These are phyloP conservation scores for Coemansia sp. DNA, from an alignment of 192 early-diverging fungal species.

Conservation along the genomic window DNA sequence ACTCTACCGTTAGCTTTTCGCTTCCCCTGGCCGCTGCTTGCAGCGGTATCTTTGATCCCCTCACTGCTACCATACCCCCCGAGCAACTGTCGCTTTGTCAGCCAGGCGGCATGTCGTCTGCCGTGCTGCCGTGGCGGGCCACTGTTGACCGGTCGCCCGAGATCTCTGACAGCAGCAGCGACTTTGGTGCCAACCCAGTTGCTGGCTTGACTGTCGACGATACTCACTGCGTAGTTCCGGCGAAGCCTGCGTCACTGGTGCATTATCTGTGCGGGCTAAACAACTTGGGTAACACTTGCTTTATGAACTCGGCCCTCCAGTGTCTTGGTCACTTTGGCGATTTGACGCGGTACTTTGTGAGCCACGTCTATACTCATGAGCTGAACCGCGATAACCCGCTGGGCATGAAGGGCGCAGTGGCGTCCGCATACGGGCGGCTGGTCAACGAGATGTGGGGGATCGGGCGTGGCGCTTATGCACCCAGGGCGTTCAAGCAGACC, in stretches of 20 bases:
- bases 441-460: conserved; percentile 70
- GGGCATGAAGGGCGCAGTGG: conserved; percentile 76
- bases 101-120: not conserved
- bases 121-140: conserved; percentile 4
- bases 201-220: not conserved
- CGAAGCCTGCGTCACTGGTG: conserved; percentile 6
- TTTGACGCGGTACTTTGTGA: conserved; percentile 68
- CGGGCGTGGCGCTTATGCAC: conserved; percentile 61
- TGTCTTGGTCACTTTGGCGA: conserved; percentile 79
- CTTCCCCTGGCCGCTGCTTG: not conserved
- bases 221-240: not conserved
- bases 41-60: conserved; percentile 3
- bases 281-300: conserved; percentile 93
- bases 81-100: not conserved
- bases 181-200: conserved; percentile 6
- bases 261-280: conserved; percentile 69
- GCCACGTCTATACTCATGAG: conserved; percentile 62
- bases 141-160: conserved; percentile 8
- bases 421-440: conserved; percentile 68
- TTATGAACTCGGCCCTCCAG: conserved; percentile 92
- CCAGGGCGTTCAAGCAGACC: conserved; percentile 77
- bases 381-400: conserved; percentile 75
- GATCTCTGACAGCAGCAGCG: conserved; percentile 2
- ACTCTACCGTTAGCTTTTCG: conserved; percentile 22
- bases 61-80: not conserved